Percentiles rank a stretch among this genome's conserved stretches.
Conservation (phyloP, 1,139 yeast species). For the Diutina neorugosa region DNA sequence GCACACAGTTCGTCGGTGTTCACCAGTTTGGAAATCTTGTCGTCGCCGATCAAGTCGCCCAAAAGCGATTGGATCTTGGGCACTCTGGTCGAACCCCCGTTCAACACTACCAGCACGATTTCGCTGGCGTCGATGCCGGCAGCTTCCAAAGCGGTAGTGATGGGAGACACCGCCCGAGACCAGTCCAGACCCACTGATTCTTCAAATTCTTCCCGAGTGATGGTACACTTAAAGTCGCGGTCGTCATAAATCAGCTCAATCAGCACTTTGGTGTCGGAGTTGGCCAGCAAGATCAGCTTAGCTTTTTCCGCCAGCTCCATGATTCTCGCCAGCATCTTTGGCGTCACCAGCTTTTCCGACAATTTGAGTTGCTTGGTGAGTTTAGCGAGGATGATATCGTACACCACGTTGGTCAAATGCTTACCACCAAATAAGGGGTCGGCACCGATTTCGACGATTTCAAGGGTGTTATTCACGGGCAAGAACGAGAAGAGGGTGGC, state of each 20-base stretch:
- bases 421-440: constrained; percentile 67
- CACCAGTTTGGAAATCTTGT: constrained; percentile 67
- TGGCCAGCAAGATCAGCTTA: constrained; percentile 77
- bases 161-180: constrained; percentile 40
- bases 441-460: constrained; percentile 61
- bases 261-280: constrained; percentile 59
- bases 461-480: constrained; percentile 37
- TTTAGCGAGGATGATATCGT: constrained; percentile 45
- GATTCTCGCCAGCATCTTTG: constrained; percentile 54
- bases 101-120: constrained; percentile 58
- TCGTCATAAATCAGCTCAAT: constrained; percentile 65
- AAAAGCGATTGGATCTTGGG: constrained; percentile 69
- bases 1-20: constrained; percentile 96
- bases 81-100: constrained; percentile 89
- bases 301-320: constrained; percentile 82
- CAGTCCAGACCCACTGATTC: constrained; percentile 32
- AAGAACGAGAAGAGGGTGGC: constrained; percentile 68
- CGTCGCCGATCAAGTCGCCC: constrained; percentile 37
- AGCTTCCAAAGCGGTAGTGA: constrained; percentile 35
- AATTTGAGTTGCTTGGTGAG: constrained; percentile 30
- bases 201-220: constrained; percentile 78
- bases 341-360: constrained; percentile 20
- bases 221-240: constrained; percentile 50
- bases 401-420: constrained; percentile 51
- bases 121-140: constrained; percentile 21